Evolutionary conservation across 768 basidiomycete genomes (phyloP).

Genomic region (Pleurotus tuber-regium): DNA sequence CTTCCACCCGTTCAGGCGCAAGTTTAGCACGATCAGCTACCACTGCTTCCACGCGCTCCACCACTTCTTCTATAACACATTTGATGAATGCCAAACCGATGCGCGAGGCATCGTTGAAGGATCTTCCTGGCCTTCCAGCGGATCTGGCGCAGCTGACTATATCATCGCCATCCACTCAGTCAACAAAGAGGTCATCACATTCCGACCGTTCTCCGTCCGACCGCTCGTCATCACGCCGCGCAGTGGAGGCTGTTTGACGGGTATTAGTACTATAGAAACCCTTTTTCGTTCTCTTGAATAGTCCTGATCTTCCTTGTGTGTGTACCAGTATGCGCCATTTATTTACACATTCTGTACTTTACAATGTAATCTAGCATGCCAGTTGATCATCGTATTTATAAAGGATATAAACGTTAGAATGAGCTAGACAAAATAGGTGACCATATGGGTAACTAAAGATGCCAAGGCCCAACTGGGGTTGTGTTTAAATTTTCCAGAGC

Average conservation of each 20-base stretch:
- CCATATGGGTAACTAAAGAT: no score
- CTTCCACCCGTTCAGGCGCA: background rate
- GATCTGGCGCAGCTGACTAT: background rate
- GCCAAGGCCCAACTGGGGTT: no score
- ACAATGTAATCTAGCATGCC: background rate
- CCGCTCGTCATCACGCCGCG: slow-evolving; percentile 1
- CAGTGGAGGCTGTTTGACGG: background rate
- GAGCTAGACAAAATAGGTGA: no score
- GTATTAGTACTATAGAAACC: background rate
- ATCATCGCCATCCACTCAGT: background rate
- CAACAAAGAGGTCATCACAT: background rate
- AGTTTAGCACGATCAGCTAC: background rate
- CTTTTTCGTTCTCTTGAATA: background rate
- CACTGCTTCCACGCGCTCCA: background rate
- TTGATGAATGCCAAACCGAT: background rate
- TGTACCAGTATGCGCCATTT: no score
- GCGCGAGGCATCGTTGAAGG: background rate
- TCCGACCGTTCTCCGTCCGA: no score
- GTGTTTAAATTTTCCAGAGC: no score
- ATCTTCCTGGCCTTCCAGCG: background rate
- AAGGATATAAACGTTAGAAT: no score
- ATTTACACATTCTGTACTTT: background rate
- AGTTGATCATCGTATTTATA: no score
- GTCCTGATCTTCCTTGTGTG: background rate
- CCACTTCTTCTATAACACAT: background rate